phyloP scores from a whole-genome alignment of 352 stramenopile genomes.

The Phytophthora sp. region DNA sequence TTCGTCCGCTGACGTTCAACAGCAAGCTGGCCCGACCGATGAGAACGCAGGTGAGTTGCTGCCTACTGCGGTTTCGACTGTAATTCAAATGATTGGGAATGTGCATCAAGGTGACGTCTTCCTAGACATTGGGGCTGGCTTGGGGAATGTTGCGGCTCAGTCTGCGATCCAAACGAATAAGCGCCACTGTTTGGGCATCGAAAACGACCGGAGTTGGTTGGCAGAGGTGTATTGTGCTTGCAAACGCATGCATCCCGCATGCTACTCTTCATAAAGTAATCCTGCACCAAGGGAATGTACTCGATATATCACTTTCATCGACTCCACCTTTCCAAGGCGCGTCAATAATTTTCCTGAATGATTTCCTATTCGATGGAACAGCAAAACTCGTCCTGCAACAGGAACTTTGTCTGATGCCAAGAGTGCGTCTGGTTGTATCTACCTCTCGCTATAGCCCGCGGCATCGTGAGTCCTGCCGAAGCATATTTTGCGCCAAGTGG shows the following conservation, averaged over 20 bases:
- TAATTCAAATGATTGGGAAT: slow-evolving; percentile 3
- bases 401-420: not conserved
- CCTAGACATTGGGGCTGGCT: not conserved
- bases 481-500: too few relatives aligned
- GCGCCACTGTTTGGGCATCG: too few relatives aligned
- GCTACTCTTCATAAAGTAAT: too few relatives aligned
- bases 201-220: not conserved
- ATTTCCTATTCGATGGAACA: not conserved
- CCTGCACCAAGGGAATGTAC: too few relatives aligned
- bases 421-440: not conserved
- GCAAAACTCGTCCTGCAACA: not conserved
- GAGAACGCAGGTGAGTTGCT: slow-evolving; percentile 12
- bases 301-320: too few relatives aligned
- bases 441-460: not conserved
- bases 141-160: not conserved
- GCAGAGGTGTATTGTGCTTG: too few relatives aligned
- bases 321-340: too few relatives aligned
- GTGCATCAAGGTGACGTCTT: slow-evolving; percentile 7
- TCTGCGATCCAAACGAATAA: not conserved
- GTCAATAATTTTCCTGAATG: not conserved
- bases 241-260: not conserved
- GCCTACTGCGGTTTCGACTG: not conserved
- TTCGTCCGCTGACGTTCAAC: slow-evolving; percentile 4
- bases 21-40: slow-evolving; percentile 6
- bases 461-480: too few relatives aligned